Percentiles rank a stretch among this genome's conserved stretches.
These are phyloP conservation scores for Oryza rufipogon DNA, from an alignment of 176 grass and related monocot species.

Conservation along the genomic window DNA sequence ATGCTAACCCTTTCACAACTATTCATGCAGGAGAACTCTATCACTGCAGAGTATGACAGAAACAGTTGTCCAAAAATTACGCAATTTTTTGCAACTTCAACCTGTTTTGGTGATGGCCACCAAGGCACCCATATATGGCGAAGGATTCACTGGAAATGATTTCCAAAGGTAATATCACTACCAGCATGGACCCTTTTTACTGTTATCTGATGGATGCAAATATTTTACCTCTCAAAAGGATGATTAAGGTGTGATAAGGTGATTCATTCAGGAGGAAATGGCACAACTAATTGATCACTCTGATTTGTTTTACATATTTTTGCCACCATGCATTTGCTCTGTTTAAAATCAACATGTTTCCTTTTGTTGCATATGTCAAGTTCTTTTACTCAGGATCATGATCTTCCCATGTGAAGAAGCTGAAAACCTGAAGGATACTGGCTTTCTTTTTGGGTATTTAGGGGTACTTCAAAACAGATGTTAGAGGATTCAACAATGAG, in stretches of 20 bases:
- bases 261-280: background rate
- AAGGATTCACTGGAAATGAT: slow-evolving; percentile 55
- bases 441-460: slow-evolving; percentile 39
- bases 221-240: background rate
- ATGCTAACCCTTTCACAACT: slow-evolving; percentile 14
- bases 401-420: background rate
- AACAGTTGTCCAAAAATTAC: slow-evolving; percentile 75
- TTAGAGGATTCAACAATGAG: slow-evolving; percentile 35
- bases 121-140: slow-evolving; percentile 66
- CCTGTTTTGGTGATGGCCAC: slow-evolving; percentile 82
- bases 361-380: background rate
- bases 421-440: slow-evolving; percentile 10
- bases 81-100: slow-evolving; percentile 67
- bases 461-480: slow-evolving; percentile 40
- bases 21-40: slow-evolving; percentile 57
- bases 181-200: background rate
- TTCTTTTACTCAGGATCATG: background rate
- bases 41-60: slow-evolving; percentile 61
- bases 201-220: background rate
- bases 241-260: background rate
- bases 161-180: slow-evolving; percentile 59
- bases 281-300: background rate
- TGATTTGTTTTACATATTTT: background rate
- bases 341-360: background rate
- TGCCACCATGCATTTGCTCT: slow-evolving; percentile 15